Conservation (phyloP, 1,139 yeast genomes). For the Blastobotrys illinoisensis region DNA sequence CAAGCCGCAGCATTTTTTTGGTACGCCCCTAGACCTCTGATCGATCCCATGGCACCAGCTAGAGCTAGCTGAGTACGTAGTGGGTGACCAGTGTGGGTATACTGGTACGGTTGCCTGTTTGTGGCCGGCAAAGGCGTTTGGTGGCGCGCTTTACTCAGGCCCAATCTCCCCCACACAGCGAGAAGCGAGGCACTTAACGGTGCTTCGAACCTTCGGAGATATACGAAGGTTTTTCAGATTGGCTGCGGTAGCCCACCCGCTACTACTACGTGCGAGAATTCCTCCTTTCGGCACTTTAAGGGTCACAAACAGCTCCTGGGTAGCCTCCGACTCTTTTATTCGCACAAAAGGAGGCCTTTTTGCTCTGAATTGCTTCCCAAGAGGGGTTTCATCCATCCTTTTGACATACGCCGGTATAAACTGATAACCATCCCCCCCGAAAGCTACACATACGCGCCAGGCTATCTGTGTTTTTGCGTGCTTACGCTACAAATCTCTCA, state of each 20-base stretch:
- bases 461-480: not conserved
- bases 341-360: not conserved
- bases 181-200: not conserved
- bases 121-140: not conserved
- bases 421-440: no score
- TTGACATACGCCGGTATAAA: not conserved
- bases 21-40: no score
- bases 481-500: not conserved
- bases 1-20: no score
- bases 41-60: no score
- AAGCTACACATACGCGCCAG: no score
- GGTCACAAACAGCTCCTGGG: not conserved
- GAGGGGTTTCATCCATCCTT: no score
- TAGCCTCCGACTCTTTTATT: not conserved
- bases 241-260: slow-evolving; percentile 1
- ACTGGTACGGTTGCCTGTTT: not conserved
- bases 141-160: not conserved
- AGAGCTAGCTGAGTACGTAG: no score
- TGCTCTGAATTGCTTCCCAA: not conserved
- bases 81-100: no score
- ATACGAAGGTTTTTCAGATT: not conserved
- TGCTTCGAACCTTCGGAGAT: not conserved
- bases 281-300: not conserved
- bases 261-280: not conserved
- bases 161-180: not conserved